Evolutionary conservation across 805 yeast genomes (phyloP), one percentile per base, ranked within the genome.

Genomic region (Candida sithepensis): DNA sequence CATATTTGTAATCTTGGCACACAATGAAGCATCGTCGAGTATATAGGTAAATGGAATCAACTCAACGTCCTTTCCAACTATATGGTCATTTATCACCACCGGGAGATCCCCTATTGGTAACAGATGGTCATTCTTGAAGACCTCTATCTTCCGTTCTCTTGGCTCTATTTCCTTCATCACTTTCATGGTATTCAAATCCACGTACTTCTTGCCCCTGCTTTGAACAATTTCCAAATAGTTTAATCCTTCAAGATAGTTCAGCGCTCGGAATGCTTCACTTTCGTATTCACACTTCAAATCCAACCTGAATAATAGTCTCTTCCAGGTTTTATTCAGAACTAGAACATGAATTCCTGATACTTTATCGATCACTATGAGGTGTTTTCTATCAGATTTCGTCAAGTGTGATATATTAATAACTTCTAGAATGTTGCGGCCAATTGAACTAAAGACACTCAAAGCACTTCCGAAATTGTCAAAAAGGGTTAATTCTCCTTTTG

Each of bases 71-170:
- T 49, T 48, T 6, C 46, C 52, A 23, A 53, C 21, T 2, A 49
- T 9, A 24, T 38, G 44, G 30, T 49, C 45, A 14, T 37, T 45
- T 20, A 44, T 23, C 2, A 33, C 20, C 18, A 39, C 14, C 2
- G 48, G 47, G 8, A 46, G 28, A 28, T 53, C 59, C 5, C 53
- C 59, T 26, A 53, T 39, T 12, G 41, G 41, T 10, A 51, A 20
- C n/a, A 28, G 26, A 16, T 38, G 43, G 13, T 41, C 49, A 9
- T 40, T 30, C 19, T 36, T 18, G 34, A 30, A 52, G 7, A 52
- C 39, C 20, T 52, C 44, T 18, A 44, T 14, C 20, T 43, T 41
- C 4, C 40, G 23, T 19, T 32, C 45, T 0, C 12, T 37, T 20
- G 10, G 23, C n/a, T 21, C 13, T 18, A 30, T 22, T 5, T 23